Evolutionary conservation across 2,329 filamentous ascomycete genomes (phyloP).

Genomic region (Penicillium capsulatum): DNA sequence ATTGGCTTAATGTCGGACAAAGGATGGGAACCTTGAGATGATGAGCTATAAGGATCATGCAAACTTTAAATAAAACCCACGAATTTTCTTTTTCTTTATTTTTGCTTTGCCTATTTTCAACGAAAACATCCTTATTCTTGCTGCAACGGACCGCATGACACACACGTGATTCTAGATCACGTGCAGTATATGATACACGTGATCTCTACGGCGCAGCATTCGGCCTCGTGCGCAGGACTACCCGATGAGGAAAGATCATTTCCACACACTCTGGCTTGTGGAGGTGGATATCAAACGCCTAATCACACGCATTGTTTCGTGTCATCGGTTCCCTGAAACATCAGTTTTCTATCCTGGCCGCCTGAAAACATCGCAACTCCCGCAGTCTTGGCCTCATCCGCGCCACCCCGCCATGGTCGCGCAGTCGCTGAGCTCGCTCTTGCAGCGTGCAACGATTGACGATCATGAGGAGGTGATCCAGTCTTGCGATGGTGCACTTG

Average conservation of each 20-base stretch:
- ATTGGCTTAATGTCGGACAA: too few relatives aligned
- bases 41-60: too few relatives aligned
- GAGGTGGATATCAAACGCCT: constrained; percentile 14
- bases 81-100: neutral
- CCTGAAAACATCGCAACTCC: neutral
- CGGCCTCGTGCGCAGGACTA: constrained; percentile 11
- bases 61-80: too few relatives aligned
- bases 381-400: neutral
- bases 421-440: constrained; percentile 51
- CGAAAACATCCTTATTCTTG: too few relatives aligned
- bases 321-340: neutral
- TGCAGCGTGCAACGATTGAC: constrained; percentile 56
- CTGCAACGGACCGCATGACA: too few relatives aligned
- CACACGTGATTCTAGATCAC: too few relatives aligned
- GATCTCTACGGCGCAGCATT: constrained; percentile 19
- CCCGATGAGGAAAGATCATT: constrained; percentile 22
- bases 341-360: neutral
- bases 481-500: constrained; percentile 54
- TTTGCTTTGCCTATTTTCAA: too few relatives aligned
- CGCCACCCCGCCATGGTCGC: constrained; percentile 37
- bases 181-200: too few relatives aligned
- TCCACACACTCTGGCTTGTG: constrained; percentile 24
- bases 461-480: constrained; percentile 60
- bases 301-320: constrained; percentile 8
- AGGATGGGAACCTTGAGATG: too few relatives aligned